phyloP scores from a whole-genome alignment of 2,329 filamentous ascomycete species.

The Fusarium sp. region DNA sequence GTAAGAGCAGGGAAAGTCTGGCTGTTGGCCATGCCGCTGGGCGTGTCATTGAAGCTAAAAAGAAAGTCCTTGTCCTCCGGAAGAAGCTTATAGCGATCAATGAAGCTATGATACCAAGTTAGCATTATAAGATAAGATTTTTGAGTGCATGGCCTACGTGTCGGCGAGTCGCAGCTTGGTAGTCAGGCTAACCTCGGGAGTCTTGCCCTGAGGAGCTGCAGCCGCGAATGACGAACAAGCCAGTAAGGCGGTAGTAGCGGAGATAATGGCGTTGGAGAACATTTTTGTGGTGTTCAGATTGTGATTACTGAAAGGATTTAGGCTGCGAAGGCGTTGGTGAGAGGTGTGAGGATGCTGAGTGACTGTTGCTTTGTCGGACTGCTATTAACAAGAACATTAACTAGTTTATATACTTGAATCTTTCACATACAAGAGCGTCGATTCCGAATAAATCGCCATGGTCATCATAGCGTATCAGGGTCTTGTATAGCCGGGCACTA shows the following conservation, averaged over 20 bases:
- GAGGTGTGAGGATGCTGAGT: background rate
- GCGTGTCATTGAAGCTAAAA: slow-evolving; percentile 59
- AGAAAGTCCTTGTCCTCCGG: slow-evolving; percentile 59
- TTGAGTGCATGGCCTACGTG: slow-evolving; percentile 43
- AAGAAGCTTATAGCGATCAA: slow-evolving; percentile 59
- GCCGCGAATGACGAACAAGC: slow-evolving; percentile 52
- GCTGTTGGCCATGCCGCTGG: slow-evolving; percentile 62
- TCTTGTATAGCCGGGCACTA: background rate
- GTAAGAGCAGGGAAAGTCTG: slow-evolving; percentile 69
- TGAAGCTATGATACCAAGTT: slow-evolving; percentile 46
- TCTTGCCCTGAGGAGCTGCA: slow-evolving; percentile 37
- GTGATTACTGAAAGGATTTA: background rate
- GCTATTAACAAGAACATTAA: background rate
- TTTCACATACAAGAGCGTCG: fast-evolving
- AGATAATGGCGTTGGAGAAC: slow-evolving; percentile 16
- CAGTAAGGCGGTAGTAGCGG: slow-evolving; percentile 51
- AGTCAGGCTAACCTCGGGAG: slow-evolving; percentile 48
- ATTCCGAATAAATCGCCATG: too few species aligned
- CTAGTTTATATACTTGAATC: slow-evolving; percentile 10
- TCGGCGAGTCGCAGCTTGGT: slow-evolving; percentile 56
- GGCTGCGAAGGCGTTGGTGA: too few species aligned
- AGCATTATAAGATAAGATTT: background rate
- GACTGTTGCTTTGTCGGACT: background rate
- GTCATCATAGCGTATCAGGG: background rate
- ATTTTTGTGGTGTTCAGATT: background rate